These are phyloP conservation scores for Domatiomyces catenatus DNA, from an alignment of 2,329 filamentous ascomycete species.

Conservation along the genomic window DNA sequence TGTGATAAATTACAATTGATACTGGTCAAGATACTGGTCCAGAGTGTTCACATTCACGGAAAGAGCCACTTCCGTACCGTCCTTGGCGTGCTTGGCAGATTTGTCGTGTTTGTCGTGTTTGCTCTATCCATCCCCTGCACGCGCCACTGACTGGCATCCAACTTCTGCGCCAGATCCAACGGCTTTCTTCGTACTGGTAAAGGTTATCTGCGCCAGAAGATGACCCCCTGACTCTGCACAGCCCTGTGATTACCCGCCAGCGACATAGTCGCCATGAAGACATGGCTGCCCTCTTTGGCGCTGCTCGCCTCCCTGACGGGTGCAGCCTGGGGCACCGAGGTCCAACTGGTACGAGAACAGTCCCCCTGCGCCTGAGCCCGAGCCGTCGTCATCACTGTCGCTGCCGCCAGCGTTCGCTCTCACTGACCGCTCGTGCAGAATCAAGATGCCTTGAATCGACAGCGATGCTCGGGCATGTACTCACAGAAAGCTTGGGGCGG, in stretches of 20 bases:
- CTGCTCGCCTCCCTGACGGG: not conserved
- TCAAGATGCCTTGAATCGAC: slow-evolving; percentile 57
- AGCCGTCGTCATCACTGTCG: not conserved
- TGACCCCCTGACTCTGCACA: not conserved
- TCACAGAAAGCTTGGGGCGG: slow-evolving; percentile 79
- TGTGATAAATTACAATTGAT: no score
- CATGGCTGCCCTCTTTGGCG: not conserved
- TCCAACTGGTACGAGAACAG: not conserved
- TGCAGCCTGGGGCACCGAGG: not conserved
- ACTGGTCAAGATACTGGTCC: no score
- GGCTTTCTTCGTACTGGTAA: not conserved
- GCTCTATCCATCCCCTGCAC: not conserved
- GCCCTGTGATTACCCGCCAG: not conserved
- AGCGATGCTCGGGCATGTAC: slow-evolving; percentile 91
- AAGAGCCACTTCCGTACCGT: no score
- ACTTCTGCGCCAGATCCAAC: not conserved
- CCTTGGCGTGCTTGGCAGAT: not conserved
- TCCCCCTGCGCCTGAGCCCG: no score
- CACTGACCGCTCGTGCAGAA: slow-evolving; percentile 37
- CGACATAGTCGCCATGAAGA: not conserved
- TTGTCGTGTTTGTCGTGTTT: not conserved
- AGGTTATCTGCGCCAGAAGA: not conserved
- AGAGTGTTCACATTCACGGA: no score
- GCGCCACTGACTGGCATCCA: not conserved
- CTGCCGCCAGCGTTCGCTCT: not conserved